Evolutionary conservation across 306 rosid species (phyloP).

Genomic region (Corylus heterophylla): DNA sequence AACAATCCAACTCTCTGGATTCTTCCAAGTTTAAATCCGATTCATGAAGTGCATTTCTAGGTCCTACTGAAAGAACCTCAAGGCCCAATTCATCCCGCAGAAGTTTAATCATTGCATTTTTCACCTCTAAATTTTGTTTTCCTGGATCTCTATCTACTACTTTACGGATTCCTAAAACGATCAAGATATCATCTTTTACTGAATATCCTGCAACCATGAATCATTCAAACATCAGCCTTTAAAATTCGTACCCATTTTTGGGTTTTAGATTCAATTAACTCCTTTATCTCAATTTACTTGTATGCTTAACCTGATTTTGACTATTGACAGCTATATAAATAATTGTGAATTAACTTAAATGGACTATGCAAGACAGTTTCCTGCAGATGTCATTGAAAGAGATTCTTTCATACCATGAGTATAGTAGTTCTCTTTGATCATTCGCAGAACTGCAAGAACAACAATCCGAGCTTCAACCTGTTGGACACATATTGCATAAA

Average conservation of each 20-base stretch:
- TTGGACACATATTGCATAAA: constrained; percentile 23
- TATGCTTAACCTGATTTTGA: neutral
- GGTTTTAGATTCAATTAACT: neutral
- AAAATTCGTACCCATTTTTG: constrained; percentile 7
- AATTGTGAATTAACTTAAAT: neutral
- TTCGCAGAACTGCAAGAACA: constrained; percentile 83
- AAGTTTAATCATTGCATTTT: constrained; percentile 67
- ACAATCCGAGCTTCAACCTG: constrained; percentile 97
- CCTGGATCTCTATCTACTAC: constrained; percentile 44
- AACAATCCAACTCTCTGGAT: constrained; percentile 27
- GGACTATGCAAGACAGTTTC: constrained; percentile 3
- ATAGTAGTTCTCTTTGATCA: constrained; percentile 83
- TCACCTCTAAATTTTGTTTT: constrained; percentile 46
- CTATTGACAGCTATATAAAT: neutral
- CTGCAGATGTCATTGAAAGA: neutral
- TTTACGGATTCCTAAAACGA: constrained; percentile 67
- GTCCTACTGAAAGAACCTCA: constrained; percentile 54
- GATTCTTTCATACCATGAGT: constrained; percentile 48
- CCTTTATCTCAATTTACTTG: neutral
- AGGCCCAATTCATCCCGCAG: constrained; percentile 75
- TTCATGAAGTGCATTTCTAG: constrained; percentile 39
- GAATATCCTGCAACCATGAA: constrained; percentile 57
- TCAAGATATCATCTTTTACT: constrained; percentile 72
- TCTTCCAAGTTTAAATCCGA: constrained; percentile 39
- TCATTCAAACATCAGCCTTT: constrained; percentile 22